A percentile compares a stretch with the other conserved stretches of the same genome.
These are phyloP conservation scores for Selaginella tamariscina DNA, from an alignment of 75 land plant species.

Conservation along the genomic window DNA sequence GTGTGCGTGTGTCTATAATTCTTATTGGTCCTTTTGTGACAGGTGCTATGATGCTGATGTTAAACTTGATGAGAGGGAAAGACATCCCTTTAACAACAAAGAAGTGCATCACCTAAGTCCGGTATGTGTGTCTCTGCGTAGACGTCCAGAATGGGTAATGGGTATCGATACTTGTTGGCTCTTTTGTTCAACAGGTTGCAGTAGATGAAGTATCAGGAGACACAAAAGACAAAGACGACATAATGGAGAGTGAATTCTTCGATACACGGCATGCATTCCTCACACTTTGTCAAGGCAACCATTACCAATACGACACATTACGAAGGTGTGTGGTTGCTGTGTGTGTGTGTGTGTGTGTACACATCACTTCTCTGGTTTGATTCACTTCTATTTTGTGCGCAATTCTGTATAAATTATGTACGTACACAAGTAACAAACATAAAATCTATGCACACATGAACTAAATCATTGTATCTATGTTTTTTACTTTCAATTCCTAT, in stretches of 20 bases:
- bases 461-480: too few species aligned
- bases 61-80: slow-evolving; percentile 75
- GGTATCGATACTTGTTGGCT: not conserved
- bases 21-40: not conserved
- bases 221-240: slow-evolving; percentile 90
- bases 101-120: slow-evolving; percentile 51
- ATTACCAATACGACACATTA: slow-evolving; percentile 97
- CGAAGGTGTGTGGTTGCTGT: too few species aligned
- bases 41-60: slow-evolving; percentile 81
- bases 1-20: not conserved
- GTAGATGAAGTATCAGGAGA: slow-evolving; percentile 51
- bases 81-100: slow-evolving; percentile 69
- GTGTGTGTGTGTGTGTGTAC: too few species aligned
- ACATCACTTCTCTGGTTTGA: too few species aligned
- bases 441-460: too few species aligned
- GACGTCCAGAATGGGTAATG: not conserved
- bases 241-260: slow-evolving; percentile 92
- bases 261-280: slow-evolving; percentile 96
- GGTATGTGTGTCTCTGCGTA: slow-evolving; percentile 32
- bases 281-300: slow-evolving; percentile 96
- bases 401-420: too few species aligned
- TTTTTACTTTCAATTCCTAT: too few species aligned
- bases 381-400: too few species aligned
- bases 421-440: too few species aligned
- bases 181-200: slow-evolving; percentile 43